phyloP scores from a whole-genome alignment of 2,329 filamentous ascomycete species.

The Aureobasidium sp. region DNA sequence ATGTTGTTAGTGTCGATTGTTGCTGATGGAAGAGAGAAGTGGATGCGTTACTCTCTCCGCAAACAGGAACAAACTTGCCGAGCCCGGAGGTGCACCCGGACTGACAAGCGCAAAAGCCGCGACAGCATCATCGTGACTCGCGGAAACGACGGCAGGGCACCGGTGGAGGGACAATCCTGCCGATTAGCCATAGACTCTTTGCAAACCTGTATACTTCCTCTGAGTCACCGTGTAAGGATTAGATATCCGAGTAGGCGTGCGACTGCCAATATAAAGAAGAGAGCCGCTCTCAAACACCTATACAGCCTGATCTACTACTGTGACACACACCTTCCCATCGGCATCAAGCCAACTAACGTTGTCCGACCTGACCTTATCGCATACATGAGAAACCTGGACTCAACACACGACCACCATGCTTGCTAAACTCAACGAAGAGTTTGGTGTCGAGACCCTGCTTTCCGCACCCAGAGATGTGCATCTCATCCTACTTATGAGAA shows the following conservation, averaged over 20 bases:
- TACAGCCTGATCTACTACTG: too few species aligned
- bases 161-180: background rate
- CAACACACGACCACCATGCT: background rate
- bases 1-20: background rate
- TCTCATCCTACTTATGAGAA: constrained; percentile 16
- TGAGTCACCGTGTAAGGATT: background rate
- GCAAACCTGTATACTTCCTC: background rate
- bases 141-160: background rate
- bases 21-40: background rate
- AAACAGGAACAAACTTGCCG: background rate
- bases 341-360: background rate
- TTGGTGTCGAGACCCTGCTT: constrained; percentile 11
- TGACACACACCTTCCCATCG: background rate
- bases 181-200: background rate
- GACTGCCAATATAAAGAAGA: too few species aligned
- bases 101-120: too few species aligned
- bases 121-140: too few species aligned
- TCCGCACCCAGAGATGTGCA: constrained; percentile 8
- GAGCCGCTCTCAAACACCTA: too few species aligned
- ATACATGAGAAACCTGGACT: background rate
- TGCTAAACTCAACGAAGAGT: constrained; percentile 13
- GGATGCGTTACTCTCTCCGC: background rate
- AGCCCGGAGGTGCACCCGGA: background rate
- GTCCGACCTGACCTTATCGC: background rate
- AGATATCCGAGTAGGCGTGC: background rate